Conservation (phyloP, 768 basidiomycete genomes). For the Kockovaella imperatae region DNA sequence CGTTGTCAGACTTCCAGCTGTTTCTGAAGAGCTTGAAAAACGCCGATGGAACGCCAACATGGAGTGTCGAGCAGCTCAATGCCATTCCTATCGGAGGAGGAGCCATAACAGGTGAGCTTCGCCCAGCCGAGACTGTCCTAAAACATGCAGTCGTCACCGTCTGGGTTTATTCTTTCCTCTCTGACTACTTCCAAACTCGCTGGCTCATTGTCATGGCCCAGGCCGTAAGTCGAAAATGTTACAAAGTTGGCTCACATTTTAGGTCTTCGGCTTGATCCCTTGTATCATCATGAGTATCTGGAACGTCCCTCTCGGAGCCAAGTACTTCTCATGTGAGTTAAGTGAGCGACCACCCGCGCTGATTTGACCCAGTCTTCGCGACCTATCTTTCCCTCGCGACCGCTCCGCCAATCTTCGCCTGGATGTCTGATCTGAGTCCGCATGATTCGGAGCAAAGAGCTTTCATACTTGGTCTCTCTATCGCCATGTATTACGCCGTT, state of each 20-base stretch:
- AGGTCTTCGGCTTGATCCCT: constrained; percentile 24
- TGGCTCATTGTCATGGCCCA: constrained; percentile 32
- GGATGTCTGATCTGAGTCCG: constrained; percentile 37
- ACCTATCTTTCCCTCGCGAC: constrained; percentile 29
- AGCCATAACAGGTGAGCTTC: too few species aligned
- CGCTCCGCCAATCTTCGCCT: constrained; percentile 35
- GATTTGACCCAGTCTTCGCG: constrained; percentile 18
- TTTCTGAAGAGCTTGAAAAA: constrained; percentile 4
- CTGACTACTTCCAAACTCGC: constrained; percentile 32
- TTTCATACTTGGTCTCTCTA: constrained; percentile 33
- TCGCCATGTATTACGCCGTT: constrained; percentile 35
- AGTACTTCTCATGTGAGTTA: constrained; percentile 34
- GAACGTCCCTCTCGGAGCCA: constrained; percentile 31
- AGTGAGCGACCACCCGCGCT: neutral
- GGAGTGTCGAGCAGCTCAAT: constrained; percentile 17
- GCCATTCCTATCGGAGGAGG: constrained; percentile 28
- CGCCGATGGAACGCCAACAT: constrained; percentile 17
- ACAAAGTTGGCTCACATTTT: neutral
- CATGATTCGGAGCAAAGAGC: constrained; percentile 38
- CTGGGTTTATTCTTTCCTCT: constrained; percentile 29
- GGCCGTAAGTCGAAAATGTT: constrained; percentile 4
- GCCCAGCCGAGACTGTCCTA: neutral
- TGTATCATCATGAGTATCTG: constrained; percentile 39
- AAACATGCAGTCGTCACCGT: constrained; percentile 18
- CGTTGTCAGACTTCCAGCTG: neutral